Conservation (phyloP, 1,139 yeast species). For the Geotrichum phurueaensis region DNA sequence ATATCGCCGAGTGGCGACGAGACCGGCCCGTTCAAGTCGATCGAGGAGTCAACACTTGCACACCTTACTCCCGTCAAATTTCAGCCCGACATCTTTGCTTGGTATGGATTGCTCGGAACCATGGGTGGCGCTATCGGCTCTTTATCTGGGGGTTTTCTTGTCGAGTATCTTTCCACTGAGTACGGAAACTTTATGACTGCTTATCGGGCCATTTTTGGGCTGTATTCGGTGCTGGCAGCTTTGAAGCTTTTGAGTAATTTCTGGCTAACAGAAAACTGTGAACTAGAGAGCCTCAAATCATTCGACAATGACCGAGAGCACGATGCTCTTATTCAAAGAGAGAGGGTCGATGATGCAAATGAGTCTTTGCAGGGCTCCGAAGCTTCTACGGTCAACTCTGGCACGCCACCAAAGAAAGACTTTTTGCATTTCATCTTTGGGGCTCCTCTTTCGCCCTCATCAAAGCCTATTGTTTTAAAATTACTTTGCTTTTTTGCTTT, state of each 20-base stretch:
- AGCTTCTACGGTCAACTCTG: not conserved
- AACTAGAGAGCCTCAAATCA: conserved; percentile 30
- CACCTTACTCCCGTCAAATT: conserved; percentile 63
- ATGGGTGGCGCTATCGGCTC: conserved; percentile 76
- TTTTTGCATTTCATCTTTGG: conserved; percentile 17
- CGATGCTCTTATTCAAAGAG: conserved; percentile 2
- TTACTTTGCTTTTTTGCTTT: conserved; percentile 53
- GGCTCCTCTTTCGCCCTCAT: conserved; percentile 18
- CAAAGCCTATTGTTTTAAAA: conserved; percentile 29
- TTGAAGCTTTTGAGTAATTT: conserved; percentile 51
- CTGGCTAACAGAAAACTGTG: conserved; percentile 54
- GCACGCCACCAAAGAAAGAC: not conserved
- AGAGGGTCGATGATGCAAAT: not conserved
- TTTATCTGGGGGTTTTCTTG: conserved; percentile 54
- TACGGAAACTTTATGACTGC: conserved; percentile 36
- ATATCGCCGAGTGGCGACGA: conserved; percentile 90
- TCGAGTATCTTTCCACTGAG: conserved; percentile 41
- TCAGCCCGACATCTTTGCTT: conserved; percentile 71
- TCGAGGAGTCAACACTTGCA: conserved; percentile 82
- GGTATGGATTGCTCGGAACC: conserved; percentile 62
- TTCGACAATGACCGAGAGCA: conserved; percentile 1
- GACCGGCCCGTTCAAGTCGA: conserved; percentile 86
- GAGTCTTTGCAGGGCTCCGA: not conserved
- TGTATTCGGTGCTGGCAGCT: conserved; percentile 54
- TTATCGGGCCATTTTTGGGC: conserved; percentile 53